A percentile compares a stretch with the other conserved stretches of the same genome.
These are phyloP conservation scores for Benincasa hispida DNA, from an alignment of 306 rosid species.

Conservation along the genomic window DNA sequence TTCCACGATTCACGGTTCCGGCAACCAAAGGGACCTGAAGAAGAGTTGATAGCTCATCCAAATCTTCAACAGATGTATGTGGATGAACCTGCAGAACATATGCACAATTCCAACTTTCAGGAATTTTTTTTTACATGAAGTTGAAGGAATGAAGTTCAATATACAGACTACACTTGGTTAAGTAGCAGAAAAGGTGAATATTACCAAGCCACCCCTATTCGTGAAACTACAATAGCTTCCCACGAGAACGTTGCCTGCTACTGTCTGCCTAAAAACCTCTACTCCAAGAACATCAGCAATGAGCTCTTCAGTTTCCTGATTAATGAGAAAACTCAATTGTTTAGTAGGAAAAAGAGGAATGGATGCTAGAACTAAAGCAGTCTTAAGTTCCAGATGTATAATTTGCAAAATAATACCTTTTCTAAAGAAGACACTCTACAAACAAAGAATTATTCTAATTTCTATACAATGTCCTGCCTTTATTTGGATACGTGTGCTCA, in stretches of 20 bases:
- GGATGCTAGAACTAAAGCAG: not conserved
- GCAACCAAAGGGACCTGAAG: slow-evolving; percentile 94
- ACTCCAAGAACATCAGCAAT: slow-evolving; percentile 93
- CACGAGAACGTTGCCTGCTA: slow-evolving; percentile 85
- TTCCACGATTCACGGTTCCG: slow-evolving; percentile 81
- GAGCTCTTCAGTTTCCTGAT: slow-evolving; percentile 86
- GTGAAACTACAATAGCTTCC: slow-evolving; percentile 84
- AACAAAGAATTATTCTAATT: not conserved
- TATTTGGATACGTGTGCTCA: not conserved
- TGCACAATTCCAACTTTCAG: not conserved
- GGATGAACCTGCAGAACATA: slow-evolving; percentile 63
- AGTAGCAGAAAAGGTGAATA: not conserved
- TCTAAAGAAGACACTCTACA: not conserved
- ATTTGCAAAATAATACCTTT: not conserved
- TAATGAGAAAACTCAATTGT: not conserved
- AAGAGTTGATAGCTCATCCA: slow-evolving; percentile 88
- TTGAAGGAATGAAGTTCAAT: not conserved
- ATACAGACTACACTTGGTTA: not conserved
- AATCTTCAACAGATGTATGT: slow-evolving; percentile 78
- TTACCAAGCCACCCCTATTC: slow-evolving; percentile 90
- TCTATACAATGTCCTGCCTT: not conserved
- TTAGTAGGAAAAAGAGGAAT: not conserved
- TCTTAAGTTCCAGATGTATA: not conserved
- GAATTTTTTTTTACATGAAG: too few relatives aligned
- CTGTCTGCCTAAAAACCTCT: slow-evolving; percentile 90